These are phyloP conservation scores for Lachancea sp. DNA, from an alignment of 805 yeast genomes.

Conservation along the genomic window DNA sequence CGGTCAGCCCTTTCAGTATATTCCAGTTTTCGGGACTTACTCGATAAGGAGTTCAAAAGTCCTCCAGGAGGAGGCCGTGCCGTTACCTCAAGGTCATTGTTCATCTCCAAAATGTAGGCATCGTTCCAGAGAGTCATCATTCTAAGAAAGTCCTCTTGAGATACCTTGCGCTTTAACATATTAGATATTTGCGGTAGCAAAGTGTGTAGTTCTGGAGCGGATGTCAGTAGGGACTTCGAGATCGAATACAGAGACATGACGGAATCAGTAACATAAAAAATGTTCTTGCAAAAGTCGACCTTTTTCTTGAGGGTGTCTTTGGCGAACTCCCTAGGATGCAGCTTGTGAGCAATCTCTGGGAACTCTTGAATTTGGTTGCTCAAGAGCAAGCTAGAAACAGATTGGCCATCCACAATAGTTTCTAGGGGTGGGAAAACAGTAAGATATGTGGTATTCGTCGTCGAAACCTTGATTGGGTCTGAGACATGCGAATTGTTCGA, in stretches of 20 bases:
- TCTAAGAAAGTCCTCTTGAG: constrained; percentile 21
- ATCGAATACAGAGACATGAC: constrained; percentile 27
- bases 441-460: constrained; percentile 17
- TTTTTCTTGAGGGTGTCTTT: constrained; percentile 13
- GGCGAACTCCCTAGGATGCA: constrained; percentile 19
- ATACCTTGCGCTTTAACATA: constrained; percentile 24
- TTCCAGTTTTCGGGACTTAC: constrained; percentile 25
- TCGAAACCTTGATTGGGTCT: constrained; percentile 21
- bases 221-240: constrained; percentile 14
- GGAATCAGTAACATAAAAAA: constrained; percentile 25
- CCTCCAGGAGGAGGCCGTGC: constrained; percentile 19
- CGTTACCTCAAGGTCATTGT: constrained; percentile 21
- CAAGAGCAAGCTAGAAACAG: constrained; percentile 15
- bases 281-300: constrained; percentile 19
- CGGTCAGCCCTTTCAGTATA: constrained; percentile 21
- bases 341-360: constrained; percentile 22
- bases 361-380: constrained; percentile 22
- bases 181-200: constrained; percentile 28
- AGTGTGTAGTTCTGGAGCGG: constrained; percentile 18
- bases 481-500: constrained; percentile 23
- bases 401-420: constrained; percentile 9
- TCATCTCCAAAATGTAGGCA: constrained; percentile 21
- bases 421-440: constrained; percentile 21
- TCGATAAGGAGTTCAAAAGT: constrained; percentile 17
- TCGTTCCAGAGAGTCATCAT: constrained; percentile 29